phyloP scores from a whole-genome alignment of 139 green algal genomes.

The Chlamydomonas applanata region DNA sequence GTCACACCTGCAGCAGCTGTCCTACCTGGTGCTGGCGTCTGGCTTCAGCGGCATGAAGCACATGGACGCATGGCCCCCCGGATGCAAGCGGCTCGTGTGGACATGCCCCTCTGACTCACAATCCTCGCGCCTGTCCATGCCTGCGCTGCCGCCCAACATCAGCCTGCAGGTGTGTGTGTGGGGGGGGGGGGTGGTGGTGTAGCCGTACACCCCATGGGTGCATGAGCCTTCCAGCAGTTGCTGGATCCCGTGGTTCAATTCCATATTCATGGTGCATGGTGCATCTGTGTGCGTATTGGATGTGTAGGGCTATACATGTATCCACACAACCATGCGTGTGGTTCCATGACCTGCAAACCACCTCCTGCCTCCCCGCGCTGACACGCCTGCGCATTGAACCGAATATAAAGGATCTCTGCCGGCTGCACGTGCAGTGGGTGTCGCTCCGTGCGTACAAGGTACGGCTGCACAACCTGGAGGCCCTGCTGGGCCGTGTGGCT shows the following conservation, averaged over 20 bases:
- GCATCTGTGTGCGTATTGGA: no score
- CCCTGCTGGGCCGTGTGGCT: neutral
- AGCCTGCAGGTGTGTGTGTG: neutral
- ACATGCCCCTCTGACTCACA: slow-evolving; percentile 4
- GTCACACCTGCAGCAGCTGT: neutral
- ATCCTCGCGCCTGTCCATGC: neutral
- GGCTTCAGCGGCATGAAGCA: slow-evolving; percentile 8
- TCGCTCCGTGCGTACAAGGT: slow-evolving; percentile 5
- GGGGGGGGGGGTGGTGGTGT: no score
- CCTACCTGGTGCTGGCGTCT: slow-evolving; percentile 4
- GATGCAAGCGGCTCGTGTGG: slow-evolving; percentile 12
- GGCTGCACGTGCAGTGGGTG: slow-evolving; percentile 6
- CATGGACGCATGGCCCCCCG: neutral
- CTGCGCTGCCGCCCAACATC: neutral
- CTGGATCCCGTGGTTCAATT: no score
- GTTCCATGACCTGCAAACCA: no score
- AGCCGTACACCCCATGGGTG: no score
- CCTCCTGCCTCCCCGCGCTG: neutral
- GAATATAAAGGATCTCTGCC: no score
- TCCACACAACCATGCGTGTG: no score
- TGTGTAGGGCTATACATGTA: no score
- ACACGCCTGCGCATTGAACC: no score
- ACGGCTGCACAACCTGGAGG: neutral
- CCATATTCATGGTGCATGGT: no score
- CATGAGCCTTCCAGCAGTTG: no score